phyloP scores from a whole-genome alignment of 768 basidiomycete genomes.

The Pilatotrama ljubarskyi region DNA sequence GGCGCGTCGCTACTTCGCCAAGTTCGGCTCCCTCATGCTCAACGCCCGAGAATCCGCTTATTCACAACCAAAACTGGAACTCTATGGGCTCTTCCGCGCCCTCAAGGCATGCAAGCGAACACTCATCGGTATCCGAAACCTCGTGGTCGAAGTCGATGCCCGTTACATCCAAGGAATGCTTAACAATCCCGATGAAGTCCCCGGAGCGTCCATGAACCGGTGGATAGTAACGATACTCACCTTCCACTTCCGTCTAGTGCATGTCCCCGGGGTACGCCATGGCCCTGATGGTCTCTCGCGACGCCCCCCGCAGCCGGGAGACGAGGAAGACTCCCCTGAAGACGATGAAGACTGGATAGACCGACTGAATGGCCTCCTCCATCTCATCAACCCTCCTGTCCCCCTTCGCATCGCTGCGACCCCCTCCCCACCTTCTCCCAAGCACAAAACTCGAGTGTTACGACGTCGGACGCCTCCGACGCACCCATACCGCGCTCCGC shows the following conservation, averaged over 20 bases:
- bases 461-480: too few relatives aligned
- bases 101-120: slow-evolving; percentile 26
- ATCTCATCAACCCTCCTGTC: slow-evolving; percentile 4
- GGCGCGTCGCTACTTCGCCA: slow-evolving; percentile 24
- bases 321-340: not conserved
- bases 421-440: not conserved
- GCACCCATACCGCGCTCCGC: not conserved
- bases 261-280: slow-evolving; percentile 34
- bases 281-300: slow-evolving; percentile 38
- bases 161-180: too few relatives aligned
- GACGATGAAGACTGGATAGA: slow-evolving; percentile 21
- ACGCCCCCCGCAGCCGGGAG: slow-evolving; percentile 1
- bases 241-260: slow-evolving; percentile 38
- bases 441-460: not conserved
- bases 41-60: slow-evolving; percentile 29
- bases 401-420: not conserved
- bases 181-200: slow-evolving; percentile 41
- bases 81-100: slow-evolving; percentile 27
- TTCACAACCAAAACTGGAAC: slow-evolving; percentile 31
- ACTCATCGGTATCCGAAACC: slow-evolving; percentile 33
- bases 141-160: slow-evolving; percentile 41
- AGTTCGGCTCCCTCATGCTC: slow-evolving; percentile 42
- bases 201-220: slow-evolving; percentile 40
- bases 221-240: slow-evolving; percentile 44
- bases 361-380: slow-evolving; percentile 13